Conservation (phyloP, 805 yeast species). For the Saccharomycodes ludwigii region DNA sequence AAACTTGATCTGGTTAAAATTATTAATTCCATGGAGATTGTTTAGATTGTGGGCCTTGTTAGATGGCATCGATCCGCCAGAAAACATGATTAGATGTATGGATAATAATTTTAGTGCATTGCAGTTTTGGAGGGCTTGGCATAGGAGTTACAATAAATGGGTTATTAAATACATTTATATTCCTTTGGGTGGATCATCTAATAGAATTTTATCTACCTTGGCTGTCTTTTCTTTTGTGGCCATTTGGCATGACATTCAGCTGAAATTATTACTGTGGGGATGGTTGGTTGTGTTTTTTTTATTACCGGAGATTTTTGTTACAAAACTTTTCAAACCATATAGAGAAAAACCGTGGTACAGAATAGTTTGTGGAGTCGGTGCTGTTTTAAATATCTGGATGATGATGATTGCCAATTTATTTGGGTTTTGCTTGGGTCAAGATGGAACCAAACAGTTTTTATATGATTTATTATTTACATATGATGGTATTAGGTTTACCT, state of each 20-base stretch:
- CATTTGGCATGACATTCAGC: constrained; percentile 94
- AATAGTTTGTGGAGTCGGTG: constrained; percentile 76
- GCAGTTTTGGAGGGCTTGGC: constrained; percentile 99
- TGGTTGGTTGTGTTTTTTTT: constrained; percentile 84
- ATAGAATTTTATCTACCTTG: constrained; percentile 62
- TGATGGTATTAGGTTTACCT: constrained; percentile 51
- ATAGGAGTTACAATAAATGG: constrained; percentile 86
- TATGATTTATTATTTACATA: constrained; percentile 60
- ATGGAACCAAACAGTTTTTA: constrained; percentile 61
- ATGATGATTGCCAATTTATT: constrained; percentile 95
- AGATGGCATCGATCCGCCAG: constrained; percentile 96
- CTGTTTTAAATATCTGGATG: constrained; percentile 85
- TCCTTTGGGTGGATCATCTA: constrained; percentile 76
- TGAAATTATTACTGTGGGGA: constrained; percentile 85
- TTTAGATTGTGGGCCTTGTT: constrained; percentile 85
- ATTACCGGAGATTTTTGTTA: constrained; percentile 69
- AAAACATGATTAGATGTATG: constrained; percentile 94
- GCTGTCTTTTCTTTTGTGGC: constrained; percentile 93
- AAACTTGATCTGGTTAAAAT: constrained; percentile 84
- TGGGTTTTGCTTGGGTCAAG: constrained; percentile 89
- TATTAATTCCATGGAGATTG: constrained; percentile 90
- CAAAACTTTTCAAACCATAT: constrained; percentile 29
- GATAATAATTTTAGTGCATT: constrained; percentile 85
- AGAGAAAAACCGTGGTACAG: constrained; percentile 55
- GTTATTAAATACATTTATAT: constrained; percentile 77